Base-by-base conservation (phyloP, 306 rosid genomes). In the Argentina anserina region DNA sequence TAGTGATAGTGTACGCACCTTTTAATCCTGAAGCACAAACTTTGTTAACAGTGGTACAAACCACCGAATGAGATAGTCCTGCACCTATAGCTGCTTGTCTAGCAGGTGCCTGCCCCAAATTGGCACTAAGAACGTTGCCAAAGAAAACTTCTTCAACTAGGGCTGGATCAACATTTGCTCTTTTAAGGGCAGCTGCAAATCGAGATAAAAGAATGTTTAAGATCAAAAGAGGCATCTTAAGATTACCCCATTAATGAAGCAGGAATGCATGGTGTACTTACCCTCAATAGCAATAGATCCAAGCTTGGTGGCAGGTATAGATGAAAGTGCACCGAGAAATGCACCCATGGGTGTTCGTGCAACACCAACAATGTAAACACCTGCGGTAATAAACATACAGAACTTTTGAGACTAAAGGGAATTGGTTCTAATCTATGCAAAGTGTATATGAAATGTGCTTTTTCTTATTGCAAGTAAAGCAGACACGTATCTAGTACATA, bases 1-100 rank as follows among this genome's bases (percentile, higher is more conserved):
- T 21, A 71, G 68, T 58, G n/a, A 59, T 29, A 29, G 40, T 59
- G 39, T 15, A 53, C 14, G 41, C 64, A 91, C 99, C 97, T 86
- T 95, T 95, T 96, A 92, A 84, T 75, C 99, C 99, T 20, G 99
- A 95, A 49, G 99, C 99, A 81, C 99, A 95, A 66, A 95, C 99
- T 87, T 95, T 95, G 84, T 95, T 95, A 71, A 95, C 82, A 28
- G 99, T 90, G 70, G 97, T 88, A 78, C 96, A 90, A 77, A 88
- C 8, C 43, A 95, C 99, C 13, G 97, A 76, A 72, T 88, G 84
- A 10, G 97, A 87, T 70, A 95, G 77, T 87, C 97, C 99, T 73
- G 99, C 97, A 73, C 97, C 97, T 42, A 95, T 52, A 65, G 99
- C 97, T 80, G 99, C 99, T 76, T 95, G 99, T 73, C 99, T 90